Percentiles rank a stretch among this genome's conserved stretches.
phyloP scores from a whole-genome alignment of 768 basidiomycete genomes.

The Termitomyces bulborhizus region DNA sequence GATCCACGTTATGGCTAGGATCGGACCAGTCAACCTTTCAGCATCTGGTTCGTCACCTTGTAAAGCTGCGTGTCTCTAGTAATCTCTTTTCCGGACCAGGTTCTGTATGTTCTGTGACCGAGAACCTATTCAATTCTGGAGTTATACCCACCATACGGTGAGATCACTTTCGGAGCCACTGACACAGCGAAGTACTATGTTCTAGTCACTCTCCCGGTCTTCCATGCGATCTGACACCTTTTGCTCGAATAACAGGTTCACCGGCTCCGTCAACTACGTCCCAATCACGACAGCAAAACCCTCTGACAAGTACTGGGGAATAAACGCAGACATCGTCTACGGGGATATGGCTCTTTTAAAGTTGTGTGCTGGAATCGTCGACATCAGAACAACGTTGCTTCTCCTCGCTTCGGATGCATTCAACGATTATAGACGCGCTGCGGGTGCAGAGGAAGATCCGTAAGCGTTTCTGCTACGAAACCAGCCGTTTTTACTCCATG shows the following conservation, averaged over 20 bases:
- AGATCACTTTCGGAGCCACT: conserved; percentile 49
- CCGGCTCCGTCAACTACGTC: conserved; percentile 21
- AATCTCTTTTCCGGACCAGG: conserved; percentile 25
- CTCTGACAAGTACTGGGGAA: conserved; percentile 44
- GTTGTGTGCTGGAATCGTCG: conserved; percentile 33
- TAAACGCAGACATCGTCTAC: conserved; percentile 42
- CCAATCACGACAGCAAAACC: conserved; percentile 39
- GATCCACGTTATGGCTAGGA: conserved; percentile 18
- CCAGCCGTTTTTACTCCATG: neutral
- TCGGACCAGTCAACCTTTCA: conserved; percentile 45
- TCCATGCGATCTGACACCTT: neutral
- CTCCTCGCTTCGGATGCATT: conserved; percentile 56
- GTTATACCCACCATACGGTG: conserved; percentile 41
- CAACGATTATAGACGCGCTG: conserved; percentile 45
- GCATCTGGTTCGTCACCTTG: neutral
- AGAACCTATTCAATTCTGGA: conserved; percentile 46
- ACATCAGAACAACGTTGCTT: conserved; percentile 17
- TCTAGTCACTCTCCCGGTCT: neutral
- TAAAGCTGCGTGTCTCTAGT: neutral
- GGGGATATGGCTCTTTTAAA: conserved; percentile 30
- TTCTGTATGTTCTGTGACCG: conserved; percentile 47
- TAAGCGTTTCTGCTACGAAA: conserved; percentile 16
- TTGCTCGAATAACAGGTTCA: conserved; percentile 13
- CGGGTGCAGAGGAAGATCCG: conserved; percentile 46
- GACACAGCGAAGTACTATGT: conserved; percentile 39